Evolutionary conservation across 129 eudicot genomes (phyloP).

Genomic region (Lactuca saligna): DNA sequence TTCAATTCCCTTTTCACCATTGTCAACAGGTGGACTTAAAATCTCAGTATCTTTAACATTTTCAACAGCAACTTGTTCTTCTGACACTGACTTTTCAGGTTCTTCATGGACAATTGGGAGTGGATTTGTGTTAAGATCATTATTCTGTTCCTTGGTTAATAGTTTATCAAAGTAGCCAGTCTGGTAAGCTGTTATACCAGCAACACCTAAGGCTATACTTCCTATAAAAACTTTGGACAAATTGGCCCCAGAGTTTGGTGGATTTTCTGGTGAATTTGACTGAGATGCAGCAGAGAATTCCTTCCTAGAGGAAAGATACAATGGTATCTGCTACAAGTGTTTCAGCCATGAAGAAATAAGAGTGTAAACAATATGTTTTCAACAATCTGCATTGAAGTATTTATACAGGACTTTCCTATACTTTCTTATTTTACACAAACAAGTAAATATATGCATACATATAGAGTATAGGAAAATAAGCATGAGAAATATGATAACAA

Average conservation of each 20-base stretch:
- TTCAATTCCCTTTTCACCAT: slow-evolving; percentile 33
- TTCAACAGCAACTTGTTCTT: slow-evolving; percentile 28
- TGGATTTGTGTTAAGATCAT: slow-evolving; percentile 14
- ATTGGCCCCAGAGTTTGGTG: slow-evolving; percentile 43
- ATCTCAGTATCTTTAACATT: slow-evolving; percentile 36
- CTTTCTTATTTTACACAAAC: slow-evolving; percentile 1
- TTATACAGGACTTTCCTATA: slow-evolving; percentile 7
- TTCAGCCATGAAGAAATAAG: slow-evolving; percentile 3
- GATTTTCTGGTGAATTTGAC: slow-evolving; percentile 44
- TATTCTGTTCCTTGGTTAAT: slow-evolving; percentile 39
- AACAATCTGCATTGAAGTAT: background rate
- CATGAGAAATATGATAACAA: background rate
- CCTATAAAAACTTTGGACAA: slow-evolving; percentile 56
- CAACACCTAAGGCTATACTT: slow-evolving; percentile 67
- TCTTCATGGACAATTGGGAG: slow-evolving; percentile 23
- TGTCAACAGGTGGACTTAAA: slow-evolving; percentile 37
- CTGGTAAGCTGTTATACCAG: slow-evolving; percentile 58
- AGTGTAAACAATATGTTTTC: background rate
- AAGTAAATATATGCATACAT: background rate
- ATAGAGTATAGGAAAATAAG: background rate
- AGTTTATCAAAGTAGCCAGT: slow-evolving; percentile 58
- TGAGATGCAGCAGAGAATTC: slow-evolving; percentile 61
- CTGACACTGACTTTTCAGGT: slow-evolving; percentile 20
- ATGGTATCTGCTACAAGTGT: slow-evolving; percentile 60
- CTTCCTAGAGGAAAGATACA: slow-evolving; percentile 70